Percentiles rank a stretch among this genome's conserved stretches.
phyloP scores from a whole-genome alignment of 257 asterid species.

The Anisodus acutangulus region DNA sequence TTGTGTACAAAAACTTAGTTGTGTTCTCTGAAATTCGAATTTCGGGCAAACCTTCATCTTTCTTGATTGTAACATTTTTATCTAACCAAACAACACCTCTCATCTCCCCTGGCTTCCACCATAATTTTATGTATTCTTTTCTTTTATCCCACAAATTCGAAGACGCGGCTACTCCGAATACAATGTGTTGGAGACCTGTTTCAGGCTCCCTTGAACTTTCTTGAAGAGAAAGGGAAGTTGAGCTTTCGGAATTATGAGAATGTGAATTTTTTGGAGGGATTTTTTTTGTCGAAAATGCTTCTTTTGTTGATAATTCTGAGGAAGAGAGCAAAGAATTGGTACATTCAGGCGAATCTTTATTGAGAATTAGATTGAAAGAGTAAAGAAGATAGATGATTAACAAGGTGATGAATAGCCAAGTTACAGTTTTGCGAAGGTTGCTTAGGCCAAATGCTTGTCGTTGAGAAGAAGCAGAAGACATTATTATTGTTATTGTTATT shows the following conservation, averaged over 20 bases:
- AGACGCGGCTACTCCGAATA: constrained; percentile 73
- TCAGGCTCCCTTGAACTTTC: neutral
- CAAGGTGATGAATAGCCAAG: constrained; percentile 50
- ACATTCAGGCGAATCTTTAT: constrained; percentile 35
- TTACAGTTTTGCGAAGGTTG: constrained; percentile 48
- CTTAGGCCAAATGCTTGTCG: constrained; percentile 44
- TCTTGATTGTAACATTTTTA: constrained; percentile 32
- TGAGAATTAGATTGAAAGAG: constrained; percentile 55
- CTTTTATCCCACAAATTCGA: constrained; percentile 62
- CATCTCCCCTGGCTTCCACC: constrained; percentile 73
- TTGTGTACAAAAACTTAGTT: constrained; percentile 53
- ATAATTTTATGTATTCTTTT: constrained; percentile 68
- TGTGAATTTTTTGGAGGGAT: constrained; percentile 15
- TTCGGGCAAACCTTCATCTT: constrained; percentile 55
- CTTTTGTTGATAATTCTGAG: constrained; percentile 31
- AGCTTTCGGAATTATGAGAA: neutral
- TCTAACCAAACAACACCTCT: constrained; percentile 85
- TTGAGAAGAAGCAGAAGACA: constrained; percentile 43
- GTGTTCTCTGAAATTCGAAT: constrained; percentile 63
- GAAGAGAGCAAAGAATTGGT: constrained; percentile 25
- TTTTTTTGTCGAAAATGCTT: constrained; percentile 26
- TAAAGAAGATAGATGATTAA: constrained; percentile 52
- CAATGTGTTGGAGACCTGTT: constrained; percentile 56
- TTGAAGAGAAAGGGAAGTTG: neutral
- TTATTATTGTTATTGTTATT: neutral